A percentile compares a stretch with the other conserved stretches of the same genome.
These are phyloP conservation scores for Fraxinus cuspidata DNA, from an alignment of 257 asterid species.

Conservation along the genomic window DNA sequence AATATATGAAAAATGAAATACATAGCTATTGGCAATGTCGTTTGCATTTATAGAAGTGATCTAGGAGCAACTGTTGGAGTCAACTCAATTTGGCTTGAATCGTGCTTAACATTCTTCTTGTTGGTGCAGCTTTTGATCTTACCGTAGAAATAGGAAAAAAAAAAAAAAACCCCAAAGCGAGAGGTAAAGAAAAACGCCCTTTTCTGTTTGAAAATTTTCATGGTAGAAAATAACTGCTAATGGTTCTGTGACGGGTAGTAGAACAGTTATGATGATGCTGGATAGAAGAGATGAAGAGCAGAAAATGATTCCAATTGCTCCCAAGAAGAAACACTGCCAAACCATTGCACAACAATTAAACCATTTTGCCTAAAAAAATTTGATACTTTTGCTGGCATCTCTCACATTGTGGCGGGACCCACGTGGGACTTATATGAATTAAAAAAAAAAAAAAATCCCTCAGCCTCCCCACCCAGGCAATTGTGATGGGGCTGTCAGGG, in stretches of 20 bases:
- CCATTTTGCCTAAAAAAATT: too few relatives aligned
- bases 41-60: too few relatives aligned
- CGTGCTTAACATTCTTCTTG: not conserved
- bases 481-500: too few relatives aligned
- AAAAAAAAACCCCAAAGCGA: not conserved
- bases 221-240: not conserved
- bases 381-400: too few relatives aligned
- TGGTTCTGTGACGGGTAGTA: not conserved
- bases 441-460: too few relatives aligned
- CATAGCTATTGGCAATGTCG: too few relatives aligned
- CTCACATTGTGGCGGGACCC: too few relatives aligned
- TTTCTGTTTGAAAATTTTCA: not conserved
- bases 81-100: not conserved
- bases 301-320: conserved; percentile 6
- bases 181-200: not conserved
- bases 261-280: not conserved
- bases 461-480: too few relatives aligned
- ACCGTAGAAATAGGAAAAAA: not conserved
- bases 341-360: not conserved
- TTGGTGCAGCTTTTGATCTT: not conserved
- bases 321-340: conserved; percentile 49
- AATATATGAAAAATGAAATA: too few relatives aligned
- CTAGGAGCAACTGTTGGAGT: too few relatives aligned
- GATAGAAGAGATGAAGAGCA: not conserved
- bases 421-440: too few relatives aligned